Base-by-base conservation (phyloP, 441 rosid genomes). In the Capsella rubella region DNA sequence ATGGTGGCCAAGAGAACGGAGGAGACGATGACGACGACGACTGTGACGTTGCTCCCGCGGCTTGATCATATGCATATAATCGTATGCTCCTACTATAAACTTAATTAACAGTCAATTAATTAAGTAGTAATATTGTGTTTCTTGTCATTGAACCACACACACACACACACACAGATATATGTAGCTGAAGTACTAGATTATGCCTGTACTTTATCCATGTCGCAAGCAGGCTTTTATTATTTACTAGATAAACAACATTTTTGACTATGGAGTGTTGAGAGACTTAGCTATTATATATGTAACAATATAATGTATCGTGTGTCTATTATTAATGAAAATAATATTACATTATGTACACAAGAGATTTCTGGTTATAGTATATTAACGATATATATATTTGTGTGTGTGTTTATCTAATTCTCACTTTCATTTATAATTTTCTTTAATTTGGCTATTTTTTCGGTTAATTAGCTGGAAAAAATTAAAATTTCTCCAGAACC, bases 1-100 rank as follows among this genome's bases (percentile, higher is more conserved):
- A 27, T 16, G 28, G 34, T 16, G 73, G 43, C 77, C 73, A 42
- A 14, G 80, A 71, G 68, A 58, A 53, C 64, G 80, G 76, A 66
- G 80, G 77, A 58, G 80, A 77, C 58, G 80, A 77, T 37, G 80
- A 77, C 25, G 80, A 77, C 55, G 80, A 77, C 57, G 77, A 34
- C 18, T 39, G 68, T 77, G 80, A 77, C 59, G 77, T 77, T 35
- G 80, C 80, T 40, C 80, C 80, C 4, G 80, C 80, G 35, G 80
- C 80, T 59, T 77, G 25, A 77, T 54, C 63, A 51, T 64, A 51
- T 42, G 61, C 67, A 77, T 55, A 47, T 47, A 56, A 9, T 39
- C 56, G 56, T 59, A 61, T 53, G 79, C 74, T 75, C 11, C 56
- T 32, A 21, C 25, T 21, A 21, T 21, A 21, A 43, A 57, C 52